Evolutionary conservation across 306 rosid species (phyloP).

Genomic region (Fragaria iinumae): DNA sequence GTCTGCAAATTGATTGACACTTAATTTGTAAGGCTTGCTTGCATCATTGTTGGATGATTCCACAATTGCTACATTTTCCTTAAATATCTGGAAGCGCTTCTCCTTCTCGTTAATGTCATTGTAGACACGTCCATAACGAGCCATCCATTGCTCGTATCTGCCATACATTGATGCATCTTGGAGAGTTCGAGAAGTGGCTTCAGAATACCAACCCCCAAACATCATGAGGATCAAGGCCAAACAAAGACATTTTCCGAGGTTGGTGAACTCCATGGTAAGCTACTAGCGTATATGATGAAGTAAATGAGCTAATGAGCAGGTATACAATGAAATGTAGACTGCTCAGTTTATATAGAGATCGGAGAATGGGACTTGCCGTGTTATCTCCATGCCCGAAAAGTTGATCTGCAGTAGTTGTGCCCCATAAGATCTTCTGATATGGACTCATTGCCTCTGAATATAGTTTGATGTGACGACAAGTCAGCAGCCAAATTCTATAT

Average conservation of each 20-base stretch:
- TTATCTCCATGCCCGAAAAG: background rate
- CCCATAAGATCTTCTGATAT: background rate
- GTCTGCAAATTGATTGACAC: slow-evolving; percentile 1
- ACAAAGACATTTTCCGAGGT: background rate
- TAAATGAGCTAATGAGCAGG: background rate
- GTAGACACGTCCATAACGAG: background rate
- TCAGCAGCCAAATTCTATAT: background rate
- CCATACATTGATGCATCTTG: slow-evolving; percentile 8
- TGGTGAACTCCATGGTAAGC: slow-evolving; percentile 2
- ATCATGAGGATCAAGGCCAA: background rate
- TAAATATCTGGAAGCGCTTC: background rate
- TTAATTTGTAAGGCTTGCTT: background rate
- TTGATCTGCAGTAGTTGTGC: background rate
- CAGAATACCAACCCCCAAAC: background rate
- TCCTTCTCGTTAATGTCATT: background rate
- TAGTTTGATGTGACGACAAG: background rate
- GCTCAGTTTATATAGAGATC: background rate
- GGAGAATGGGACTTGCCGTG: background rate
- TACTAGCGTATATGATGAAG: background rate
- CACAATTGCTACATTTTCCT: background rate
- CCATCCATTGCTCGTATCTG: background rate
- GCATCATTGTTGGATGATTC: background rate
- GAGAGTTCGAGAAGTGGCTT: slow-evolving; percentile 4
- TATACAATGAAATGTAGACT: background rate
- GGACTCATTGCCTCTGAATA: background rate